A percentile compares a stretch with the other conserved stretches of the same genome.
Conservation (phyloP, 345 rosid genomes). For the Ricinus communis region DNA sequence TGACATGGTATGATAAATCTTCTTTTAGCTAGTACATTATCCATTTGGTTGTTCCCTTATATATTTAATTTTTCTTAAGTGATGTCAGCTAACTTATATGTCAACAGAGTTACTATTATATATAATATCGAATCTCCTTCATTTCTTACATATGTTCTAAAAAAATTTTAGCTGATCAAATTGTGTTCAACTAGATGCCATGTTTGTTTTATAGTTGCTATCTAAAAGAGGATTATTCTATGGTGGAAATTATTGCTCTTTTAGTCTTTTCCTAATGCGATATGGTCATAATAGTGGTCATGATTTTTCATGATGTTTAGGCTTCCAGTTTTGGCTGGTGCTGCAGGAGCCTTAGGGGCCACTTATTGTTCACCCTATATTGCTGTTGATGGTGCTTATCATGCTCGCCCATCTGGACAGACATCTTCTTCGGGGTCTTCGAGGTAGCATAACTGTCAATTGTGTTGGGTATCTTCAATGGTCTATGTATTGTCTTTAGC, state of each 20-base stretch:
- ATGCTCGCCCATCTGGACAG: conserved; percentile 52
- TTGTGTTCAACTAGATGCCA: background rate
- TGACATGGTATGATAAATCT: conserved; percentile 71
- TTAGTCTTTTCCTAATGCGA: background rate
- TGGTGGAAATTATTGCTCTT: background rate
- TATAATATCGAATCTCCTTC: background rate
- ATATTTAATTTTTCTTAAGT: background rate
- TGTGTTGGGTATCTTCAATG: background rate
- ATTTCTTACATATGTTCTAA: background rate
- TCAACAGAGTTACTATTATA: background rate
- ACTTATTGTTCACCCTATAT: conserved; percentile 75
- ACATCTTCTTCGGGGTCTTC: conserved; percentile 57
- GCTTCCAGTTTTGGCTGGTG: conserved; percentile 84
- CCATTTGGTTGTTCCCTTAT: background rate
- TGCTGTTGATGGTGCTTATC: conserved; percentile 68
- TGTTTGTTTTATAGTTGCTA: background rate
- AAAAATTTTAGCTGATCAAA: background rate
- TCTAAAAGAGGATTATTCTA: background rate
- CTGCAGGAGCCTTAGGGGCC: conserved; percentile 76
- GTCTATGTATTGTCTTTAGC: background rate
- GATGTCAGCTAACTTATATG: too few relatives aligned
- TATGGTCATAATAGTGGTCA: background rate
- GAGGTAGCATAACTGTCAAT: conserved; percentile 38
- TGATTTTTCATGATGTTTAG: conserved; percentile 42
- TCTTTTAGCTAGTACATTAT: background rate